Base-by-base conservation (phyloP, 169 alveolate species). In the Eimeria praecox region DNA sequence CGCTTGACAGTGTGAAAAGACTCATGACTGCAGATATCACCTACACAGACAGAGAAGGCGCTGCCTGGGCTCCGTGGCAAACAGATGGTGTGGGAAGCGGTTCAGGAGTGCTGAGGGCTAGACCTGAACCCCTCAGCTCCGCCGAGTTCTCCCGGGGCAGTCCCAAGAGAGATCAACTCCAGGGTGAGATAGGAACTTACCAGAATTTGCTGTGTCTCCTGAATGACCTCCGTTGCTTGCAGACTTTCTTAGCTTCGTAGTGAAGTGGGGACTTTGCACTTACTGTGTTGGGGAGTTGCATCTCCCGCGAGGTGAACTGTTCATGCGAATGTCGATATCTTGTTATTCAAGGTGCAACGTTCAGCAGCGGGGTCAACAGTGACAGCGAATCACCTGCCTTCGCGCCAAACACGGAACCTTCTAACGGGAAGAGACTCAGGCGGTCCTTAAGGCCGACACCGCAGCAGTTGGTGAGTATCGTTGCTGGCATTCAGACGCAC, bases 381-480 rank as follows among this genome's bases (percentile, higher is more conserved):
- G 93, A 86, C 80, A 86, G 93, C 82, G 93, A 86, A 86, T 86
- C 80, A n/a, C 93, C 93, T 12, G 88, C 94, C 14, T 69, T 73
- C 52, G 71, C 93, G 9, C 38, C 96, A 24, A 66, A 27, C 66
- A 69, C n/a, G 87, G 59, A 44, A 86, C n/a, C 90, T 54, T 66
- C 91, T 59, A 27, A 80, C 46, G 54, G 95, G 62, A 95, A 97
- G 64, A 78, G 95, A 38, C 95, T 94, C 71, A 94, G 98, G 49
- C 97, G 97, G 80, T 97, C 99, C n/a, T 94, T 98, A 49, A 96
- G 98, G 35, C 99, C 99, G 20, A 98, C 99, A 10, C 97, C 99
- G 22, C 98, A 98, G 71, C 99, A 98, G 94, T 96, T 98, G 95
- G 98, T 97, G 64, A 82, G 98, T n/a, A 95, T 12, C 8, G 0